phyloP scores from a whole-genome alignment of 164 flowering plant species.

The Tinospora cordifolia region DNA sequence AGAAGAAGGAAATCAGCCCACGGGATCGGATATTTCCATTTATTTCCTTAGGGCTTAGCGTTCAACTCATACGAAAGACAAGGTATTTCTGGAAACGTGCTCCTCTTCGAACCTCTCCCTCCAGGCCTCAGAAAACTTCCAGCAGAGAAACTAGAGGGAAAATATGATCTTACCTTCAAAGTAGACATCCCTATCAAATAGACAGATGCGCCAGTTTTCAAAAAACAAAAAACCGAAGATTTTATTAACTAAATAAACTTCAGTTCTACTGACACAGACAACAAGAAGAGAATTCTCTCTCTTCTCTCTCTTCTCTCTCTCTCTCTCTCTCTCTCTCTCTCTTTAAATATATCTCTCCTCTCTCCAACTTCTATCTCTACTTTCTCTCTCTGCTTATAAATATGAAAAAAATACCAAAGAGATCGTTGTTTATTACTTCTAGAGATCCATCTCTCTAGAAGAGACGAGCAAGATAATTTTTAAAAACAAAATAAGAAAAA shows the following conservation, averaged over 20 bases:
- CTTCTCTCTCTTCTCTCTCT: background rate
- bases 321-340: background rate
- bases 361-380: background rate
- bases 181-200: too few relatives aligned
- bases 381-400: background rate
- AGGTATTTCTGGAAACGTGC: too few relatives aligned
- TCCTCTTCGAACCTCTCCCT: too few relatives aligned
- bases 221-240: too few relatives aligned
- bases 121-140: too few relatives aligned
- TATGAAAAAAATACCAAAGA: background rate
- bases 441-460: background rate
- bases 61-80: too few relatives aligned
- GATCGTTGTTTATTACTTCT: background rate
- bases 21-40: too few relatives aligned
- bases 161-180: too few relatives aligned
- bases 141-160: too few relatives aligned
- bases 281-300: background rate
- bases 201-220: too few relatives aligned
- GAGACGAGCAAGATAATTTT: background rate
- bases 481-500: background rate
- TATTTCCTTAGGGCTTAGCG: too few relatives aligned
- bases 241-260: background rate
- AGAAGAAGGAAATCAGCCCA: too few relatives aligned
- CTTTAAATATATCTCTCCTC: background rate
- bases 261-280: conserved; percentile 2